A percentile compares a stretch with the other conserved stretches of the same genome.
Conservation (phyloP, 768 basidiomycete genomes). For the Leccinum uliginosum region DNA sequence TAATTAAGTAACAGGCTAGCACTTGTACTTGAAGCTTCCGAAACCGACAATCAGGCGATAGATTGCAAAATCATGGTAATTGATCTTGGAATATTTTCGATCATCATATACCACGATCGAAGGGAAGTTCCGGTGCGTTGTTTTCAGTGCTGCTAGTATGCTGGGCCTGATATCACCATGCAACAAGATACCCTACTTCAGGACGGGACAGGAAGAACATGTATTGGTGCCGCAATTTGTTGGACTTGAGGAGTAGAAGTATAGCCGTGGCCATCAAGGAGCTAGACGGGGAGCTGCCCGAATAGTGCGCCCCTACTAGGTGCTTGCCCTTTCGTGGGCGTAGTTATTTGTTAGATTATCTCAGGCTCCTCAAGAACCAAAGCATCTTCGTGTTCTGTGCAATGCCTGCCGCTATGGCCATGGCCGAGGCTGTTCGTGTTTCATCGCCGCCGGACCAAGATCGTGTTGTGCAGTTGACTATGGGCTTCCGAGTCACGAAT, state of each 20-base stretch:
- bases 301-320: constrained; percentile 53
- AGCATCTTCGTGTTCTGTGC: constrained; percentile 94
- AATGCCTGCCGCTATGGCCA: constrained; percentile 91
- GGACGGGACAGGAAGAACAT: constrained; percentile 86
- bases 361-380: constrained; percentile 82
- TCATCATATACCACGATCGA: neutral
- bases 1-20: no score
- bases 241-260: constrained; percentile 85
- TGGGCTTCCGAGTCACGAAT: no score
- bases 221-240: constrained; percentile 84
- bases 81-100: no score
- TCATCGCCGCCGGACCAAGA: no score
- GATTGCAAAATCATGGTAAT: no score
- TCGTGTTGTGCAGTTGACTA: no score
- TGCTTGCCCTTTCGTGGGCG: neutral
- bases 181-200: constrained; percentile 70
- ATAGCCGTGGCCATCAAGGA: constrained; percentile 94
- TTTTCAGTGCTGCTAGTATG: no score
- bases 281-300: constrained; percentile 87
- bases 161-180: no score
- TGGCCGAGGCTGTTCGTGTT: constrained; percentile 83
- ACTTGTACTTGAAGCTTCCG: no score
- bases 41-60: no score
- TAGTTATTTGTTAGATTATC: constrained; percentile 75
- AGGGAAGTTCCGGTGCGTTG: no score